These are phyloP conservation scores for Leccinum uliginosum DNA, from an alignment of 768 basidiomycete genomes.

Conservation along the genomic window DNA sequence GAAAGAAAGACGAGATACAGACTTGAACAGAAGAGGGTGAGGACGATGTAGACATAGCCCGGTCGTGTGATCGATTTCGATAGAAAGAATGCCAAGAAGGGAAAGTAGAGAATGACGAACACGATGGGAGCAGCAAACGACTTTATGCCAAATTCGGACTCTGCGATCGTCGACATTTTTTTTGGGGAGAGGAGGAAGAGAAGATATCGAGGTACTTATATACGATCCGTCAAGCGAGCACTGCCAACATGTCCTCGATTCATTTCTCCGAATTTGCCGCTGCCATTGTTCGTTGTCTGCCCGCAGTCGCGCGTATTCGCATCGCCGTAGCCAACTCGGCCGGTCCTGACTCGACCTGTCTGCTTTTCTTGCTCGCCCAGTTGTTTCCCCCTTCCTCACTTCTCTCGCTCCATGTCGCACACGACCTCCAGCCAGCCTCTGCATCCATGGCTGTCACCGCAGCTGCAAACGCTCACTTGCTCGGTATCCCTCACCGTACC, in stretches of 20 bases:
- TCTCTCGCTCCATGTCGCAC: conserved; percentile 64
- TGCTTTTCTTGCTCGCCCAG: conserved; percentile 62
- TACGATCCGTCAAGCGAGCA: background rate
- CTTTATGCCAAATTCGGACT: conserved; percentile 16
- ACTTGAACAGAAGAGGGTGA: conserved; percentile 27
- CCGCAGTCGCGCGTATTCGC: background rate
- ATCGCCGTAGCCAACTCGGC: conserved; percentile 72
- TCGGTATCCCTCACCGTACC: conserved; percentile 45
- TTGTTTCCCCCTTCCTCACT: conserved; percentile 32
- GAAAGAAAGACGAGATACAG: background rate
- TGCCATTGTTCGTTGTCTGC: conserved; percentile 32
- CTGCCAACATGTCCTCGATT: conserved; percentile 31
- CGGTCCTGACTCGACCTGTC: conserved; percentile 77
- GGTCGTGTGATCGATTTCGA: conserved; percentile 14
- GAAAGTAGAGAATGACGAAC: conserved; percentile 24
- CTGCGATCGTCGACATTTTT: background rate
- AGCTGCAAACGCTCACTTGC: conserved; percentile 35
- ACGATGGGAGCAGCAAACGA: conserved; percentile 25
- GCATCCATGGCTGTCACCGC: conserved; percentile 50
- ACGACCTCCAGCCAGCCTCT: conserved; percentile 62
- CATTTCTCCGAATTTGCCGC: conserved; percentile 44
- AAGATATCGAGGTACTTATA: no score
- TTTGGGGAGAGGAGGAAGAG: no score
- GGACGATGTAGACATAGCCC: conserved; percentile 18
- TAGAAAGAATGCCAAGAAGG: conserved; percentile 14